Conservation (phyloP, 768 basidiomycete species). For the Kwoniella newhampshirensis region DNA sequence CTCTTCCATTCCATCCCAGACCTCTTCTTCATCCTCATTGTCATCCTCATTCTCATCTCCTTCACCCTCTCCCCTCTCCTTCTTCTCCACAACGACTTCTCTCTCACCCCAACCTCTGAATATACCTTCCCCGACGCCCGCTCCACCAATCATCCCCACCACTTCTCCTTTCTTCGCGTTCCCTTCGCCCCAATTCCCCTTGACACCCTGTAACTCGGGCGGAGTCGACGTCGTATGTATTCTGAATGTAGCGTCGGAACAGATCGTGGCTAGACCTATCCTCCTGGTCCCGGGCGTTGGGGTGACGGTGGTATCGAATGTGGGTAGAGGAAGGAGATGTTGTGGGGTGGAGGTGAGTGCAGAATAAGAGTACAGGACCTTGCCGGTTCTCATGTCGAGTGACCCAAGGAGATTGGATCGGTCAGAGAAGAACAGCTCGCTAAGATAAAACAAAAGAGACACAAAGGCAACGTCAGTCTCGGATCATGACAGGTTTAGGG, state of each 20-base stretch:
- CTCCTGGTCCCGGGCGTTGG: not conserved
- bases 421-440: constrained; percentile 52
- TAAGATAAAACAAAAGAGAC: too few relatives aligned
- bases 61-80: constrained; percentile 8
- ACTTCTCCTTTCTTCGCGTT: constrained; percentile 33
- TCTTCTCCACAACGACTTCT: constrained; percentile 3
- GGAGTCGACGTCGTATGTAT: constrained; percentile 31
- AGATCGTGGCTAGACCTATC: constrained; percentile 16
- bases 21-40: constrained; percentile 25
- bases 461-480: too few relatives aligned
- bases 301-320: not conserved
- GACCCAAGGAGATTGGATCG: constrained; percentile 40
- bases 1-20: constrained; percentile 31
- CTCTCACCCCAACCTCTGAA: constrained; percentile 28
- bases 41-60: constrained; percentile 21
- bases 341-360: constrained; percentile 38
- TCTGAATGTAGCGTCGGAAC: constrained; percentile 28
- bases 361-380: constrained; percentile 44
- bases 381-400: constrained; percentile 48
- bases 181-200: constrained; percentile 5
- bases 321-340: constrained; percentile 40
- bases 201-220: constrained; percentile 4
- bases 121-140: constrained; percentile 32
- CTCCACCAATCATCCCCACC: constrained; percentile 32
- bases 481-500: not conserved